Evolutionary conservation across 2,329 filamentous ascomycete genomes (phyloP), one percentile per base, ranked within the genome.

Genomic region (Annulohypoxylon truncatum): DNA sequence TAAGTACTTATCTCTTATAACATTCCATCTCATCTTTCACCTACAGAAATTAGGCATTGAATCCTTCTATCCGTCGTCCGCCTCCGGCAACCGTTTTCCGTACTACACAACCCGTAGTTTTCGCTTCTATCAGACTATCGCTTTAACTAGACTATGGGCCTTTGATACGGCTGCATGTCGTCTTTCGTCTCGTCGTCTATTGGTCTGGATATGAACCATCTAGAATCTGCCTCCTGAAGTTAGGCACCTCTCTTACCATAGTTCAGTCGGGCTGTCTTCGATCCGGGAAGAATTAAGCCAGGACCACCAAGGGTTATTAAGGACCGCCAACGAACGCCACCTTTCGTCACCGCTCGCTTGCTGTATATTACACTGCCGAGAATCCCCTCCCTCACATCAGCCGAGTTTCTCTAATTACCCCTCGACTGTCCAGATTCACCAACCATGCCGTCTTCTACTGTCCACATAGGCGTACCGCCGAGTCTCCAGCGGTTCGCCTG

Each of bases 391-490:
- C 2, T 31, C 12, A 50, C 42, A 33, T 56, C 51, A 13, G 13
- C 40, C 42, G 20, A 15, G 35, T 8, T 31, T 35, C 10, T 64
- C 24, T 38, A 42, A 40, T 28, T 33, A 12, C 8, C 12, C 24
- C 24, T 47, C 53, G 20, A 55, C 35, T 26, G 28, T 42, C 33
- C 22, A 42, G 38, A 44, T 31, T 47, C 26, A 15, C 7, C 53
- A 50, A n/a, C 42, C 2, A 63, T 50, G 51, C 56, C 59, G 20
- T 55, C 50, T 28, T 20, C 28, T 18, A 44, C 69, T 15, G 12
- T 76, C 35, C 70, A 63, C n/a, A 66, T 76, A 28, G 38, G 18
- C 24, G n/a, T 75, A 26, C 74, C 75, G 7, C 15, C 29, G 9
- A 61, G 50, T 44, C 65, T 74, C 2, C 69, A 73, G 38, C 69